phyloP scores from a whole-genome alignment of 148 eudicot species.

The Talinum fruticosum region DNA sequence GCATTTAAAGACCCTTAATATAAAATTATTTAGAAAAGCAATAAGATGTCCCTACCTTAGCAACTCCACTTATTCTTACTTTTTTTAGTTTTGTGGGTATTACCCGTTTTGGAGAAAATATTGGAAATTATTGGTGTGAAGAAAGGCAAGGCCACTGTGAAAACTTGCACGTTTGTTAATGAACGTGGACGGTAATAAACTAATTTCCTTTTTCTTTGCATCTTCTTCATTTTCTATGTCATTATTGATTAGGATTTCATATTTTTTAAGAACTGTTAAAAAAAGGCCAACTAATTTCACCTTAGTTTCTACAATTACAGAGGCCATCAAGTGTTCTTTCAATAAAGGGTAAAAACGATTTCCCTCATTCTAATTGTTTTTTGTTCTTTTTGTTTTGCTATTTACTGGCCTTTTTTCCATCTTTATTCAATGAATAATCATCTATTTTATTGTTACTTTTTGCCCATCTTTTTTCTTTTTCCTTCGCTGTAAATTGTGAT shows the following conservation, averaged over 20 bases:
- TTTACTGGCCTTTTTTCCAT: too few species aligned
- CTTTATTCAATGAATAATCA: too few species aligned
- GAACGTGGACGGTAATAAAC: neutral
- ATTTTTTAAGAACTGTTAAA: neutral
- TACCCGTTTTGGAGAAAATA: neutral
- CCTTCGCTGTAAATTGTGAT: too few species aligned
- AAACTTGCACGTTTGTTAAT: neutral
- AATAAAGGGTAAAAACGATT: neutral
- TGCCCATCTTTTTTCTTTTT: too few species aligned
- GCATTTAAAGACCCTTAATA: too few species aligned
- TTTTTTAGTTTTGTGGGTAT: neutral
- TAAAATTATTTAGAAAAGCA: too few species aligned
- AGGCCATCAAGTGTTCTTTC: neutral
- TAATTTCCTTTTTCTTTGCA: neutral
- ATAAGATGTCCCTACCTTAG: too few species aligned
- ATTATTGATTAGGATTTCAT: neutral
- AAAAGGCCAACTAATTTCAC: neutral
- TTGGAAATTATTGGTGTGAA: neutral
- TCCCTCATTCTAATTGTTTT: too few species aligned
- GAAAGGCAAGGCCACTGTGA: slow-evolving; percentile 1
- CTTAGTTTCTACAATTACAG: neutral
- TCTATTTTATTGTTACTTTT: too few species aligned
- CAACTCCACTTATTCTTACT: neutral
- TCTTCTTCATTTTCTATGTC: neutral
- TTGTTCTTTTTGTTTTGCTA: neutral